These are phyloP conservation scores for Dunaliella primolecta DNA, from an alignment of 139 green algal species.

Conservation along the genomic window DNA sequence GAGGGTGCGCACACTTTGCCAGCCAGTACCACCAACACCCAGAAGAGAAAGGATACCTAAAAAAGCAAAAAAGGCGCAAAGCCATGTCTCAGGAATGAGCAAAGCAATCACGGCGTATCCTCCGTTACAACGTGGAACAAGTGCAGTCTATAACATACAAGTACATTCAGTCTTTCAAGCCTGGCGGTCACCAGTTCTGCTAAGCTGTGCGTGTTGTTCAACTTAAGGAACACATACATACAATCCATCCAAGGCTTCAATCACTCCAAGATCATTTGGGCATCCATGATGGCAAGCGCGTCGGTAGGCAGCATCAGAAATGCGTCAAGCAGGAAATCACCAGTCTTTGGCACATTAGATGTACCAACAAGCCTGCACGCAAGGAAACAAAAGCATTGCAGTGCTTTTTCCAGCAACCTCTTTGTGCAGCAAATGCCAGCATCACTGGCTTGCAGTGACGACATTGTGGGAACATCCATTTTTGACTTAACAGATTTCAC, in stretches of 20 bases:
- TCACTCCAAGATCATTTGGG: constrained; percentile 51
- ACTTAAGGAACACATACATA: not conserved
- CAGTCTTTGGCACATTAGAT: constrained; percentile 53
- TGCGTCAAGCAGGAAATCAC: constrained; percentile 64
- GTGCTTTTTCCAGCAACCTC: too few relatives aligned
- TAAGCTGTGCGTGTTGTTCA: too few relatives aligned
- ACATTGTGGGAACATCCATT: not conserved
- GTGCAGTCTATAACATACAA: too few relatives aligned
- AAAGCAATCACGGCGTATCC: not conserved
- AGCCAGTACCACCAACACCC: too few relatives aligned
- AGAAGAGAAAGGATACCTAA: too few relatives aligned
- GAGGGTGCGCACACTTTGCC: too few relatives aligned
- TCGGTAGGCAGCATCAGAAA: constrained; percentile 83
- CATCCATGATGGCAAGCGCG: constrained; percentile 62
- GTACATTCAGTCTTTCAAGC: not conserved
- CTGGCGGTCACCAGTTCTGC: not conserved
- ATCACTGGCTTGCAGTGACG: too few relatives aligned
- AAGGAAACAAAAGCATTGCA: not conserved
- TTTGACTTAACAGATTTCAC: too few relatives aligned
- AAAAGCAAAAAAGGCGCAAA: too few relatives aligned
- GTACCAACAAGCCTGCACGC: constrained; percentile 61
- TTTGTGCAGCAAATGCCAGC: too few relatives aligned
- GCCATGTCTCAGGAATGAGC: too few relatives aligned
- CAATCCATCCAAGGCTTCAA: not conserved
- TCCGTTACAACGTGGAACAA: not conserved